Percentiles rank a stretch among this genome's conserved stretches.
These are phyloP conservation scores for Suillus subaureus DNA, from an alignment of 768 basidiomycete genomes.

Conservation along the genomic window DNA sequence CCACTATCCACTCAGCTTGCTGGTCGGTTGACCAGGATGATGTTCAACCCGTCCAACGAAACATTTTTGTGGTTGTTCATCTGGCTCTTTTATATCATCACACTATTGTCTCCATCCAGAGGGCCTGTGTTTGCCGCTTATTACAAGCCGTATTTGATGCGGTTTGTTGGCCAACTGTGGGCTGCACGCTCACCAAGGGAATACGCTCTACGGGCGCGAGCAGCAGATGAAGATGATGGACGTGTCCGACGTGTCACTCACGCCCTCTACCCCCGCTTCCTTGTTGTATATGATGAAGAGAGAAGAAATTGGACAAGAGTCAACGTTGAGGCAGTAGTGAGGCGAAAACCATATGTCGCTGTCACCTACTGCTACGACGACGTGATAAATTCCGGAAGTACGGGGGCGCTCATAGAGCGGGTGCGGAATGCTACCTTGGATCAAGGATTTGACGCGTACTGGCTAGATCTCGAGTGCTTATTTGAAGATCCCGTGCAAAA, in stretches of 20 bases:
- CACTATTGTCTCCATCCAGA: slow-evolving; percentile 16
- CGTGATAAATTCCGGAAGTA: slow-evolving; percentile 5
- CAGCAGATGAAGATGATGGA: slow-evolving; percentile 10
- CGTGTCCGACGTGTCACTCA: slow-evolving; percentile 13
- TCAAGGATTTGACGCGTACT: slow-evolving; percentile 20
- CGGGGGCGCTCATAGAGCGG: neutral
- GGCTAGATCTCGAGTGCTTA: slow-evolving; percentile 21
- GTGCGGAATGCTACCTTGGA: slow-evolving; percentile 11
- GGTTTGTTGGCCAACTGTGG: slow-evolving; percentile 28
- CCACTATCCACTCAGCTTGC: slow-evolving; percentile 17
- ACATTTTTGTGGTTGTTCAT: slow-evolving; percentile 15
- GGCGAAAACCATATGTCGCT: slow-evolving; percentile 19
- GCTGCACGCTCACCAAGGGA: slow-evolving; percentile 23
- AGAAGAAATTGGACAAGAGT: slow-evolving; percentile 9
- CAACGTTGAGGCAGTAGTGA: slow-evolving; percentile 8
- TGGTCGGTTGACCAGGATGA: slow-evolving; percentile 17
- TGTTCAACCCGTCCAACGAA: slow-evolving; percentile 1
- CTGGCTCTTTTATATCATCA: slow-evolving; percentile 22
- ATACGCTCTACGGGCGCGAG: slow-evolving; percentile 17
- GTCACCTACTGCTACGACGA: slow-evolving; percentile 22
- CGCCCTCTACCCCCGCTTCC: slow-evolving; percentile 18
- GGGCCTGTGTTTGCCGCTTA: slow-evolving; percentile 4
- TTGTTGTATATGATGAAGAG: slow-evolving; percentile 15
- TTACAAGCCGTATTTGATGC: slow-evolving; percentile 23
- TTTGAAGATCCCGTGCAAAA: slow-evolving; percentile 8